A percentile compares a stretch with the other conserved stretches of the same genome.
Evolutionary conservation across 176 grass and related monocot genomes (phyloP).

Genomic region (Aechmea fasciata): DNA sequence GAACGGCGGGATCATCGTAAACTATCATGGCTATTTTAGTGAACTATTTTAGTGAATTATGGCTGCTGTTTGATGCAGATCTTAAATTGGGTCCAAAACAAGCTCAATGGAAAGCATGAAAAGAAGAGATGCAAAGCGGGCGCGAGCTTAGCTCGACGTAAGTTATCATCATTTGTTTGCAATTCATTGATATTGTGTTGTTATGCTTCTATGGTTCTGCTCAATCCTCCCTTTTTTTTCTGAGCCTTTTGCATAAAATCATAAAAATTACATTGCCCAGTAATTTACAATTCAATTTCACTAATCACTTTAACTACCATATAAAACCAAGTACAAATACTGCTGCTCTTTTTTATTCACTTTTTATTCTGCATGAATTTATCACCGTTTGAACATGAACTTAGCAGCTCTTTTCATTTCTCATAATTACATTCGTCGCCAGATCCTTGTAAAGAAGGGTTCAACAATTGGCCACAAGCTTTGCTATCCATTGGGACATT

Average conservation of each 20-base stretch:
- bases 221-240: not conserved
- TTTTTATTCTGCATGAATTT: not conserved
- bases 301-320: not conserved
- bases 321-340: not conserved
- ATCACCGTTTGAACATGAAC: not conserved
- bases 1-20: not conserved
- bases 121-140: conserved; percentile 25
- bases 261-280: no score
- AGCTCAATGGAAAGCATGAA: conserved; percentile 34
- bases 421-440: conserved; percentile 6
- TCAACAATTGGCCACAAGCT: conserved; percentile 21
- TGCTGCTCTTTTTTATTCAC: not conserved
- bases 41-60: not conserved
- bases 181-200: not conserved
- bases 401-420: not conserved
- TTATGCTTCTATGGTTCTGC: not conserved
- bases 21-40: not conserved
- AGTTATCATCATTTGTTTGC: not conserved
- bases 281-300: no score
- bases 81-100: conserved; percentile 54
- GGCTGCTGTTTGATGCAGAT: conserved; percentile 19
- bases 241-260: no score
- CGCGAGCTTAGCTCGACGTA: conserved; percentile 19
- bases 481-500: conserved; percentile 51
- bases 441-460: conserved; percentile 8